Percentiles rank a stretch among this genome's conserved stretches.
Evolutionary conservation across 371 early-diverging fungal genomes (phyloP).

Genomic region (Mortierella sp.): DNA sequence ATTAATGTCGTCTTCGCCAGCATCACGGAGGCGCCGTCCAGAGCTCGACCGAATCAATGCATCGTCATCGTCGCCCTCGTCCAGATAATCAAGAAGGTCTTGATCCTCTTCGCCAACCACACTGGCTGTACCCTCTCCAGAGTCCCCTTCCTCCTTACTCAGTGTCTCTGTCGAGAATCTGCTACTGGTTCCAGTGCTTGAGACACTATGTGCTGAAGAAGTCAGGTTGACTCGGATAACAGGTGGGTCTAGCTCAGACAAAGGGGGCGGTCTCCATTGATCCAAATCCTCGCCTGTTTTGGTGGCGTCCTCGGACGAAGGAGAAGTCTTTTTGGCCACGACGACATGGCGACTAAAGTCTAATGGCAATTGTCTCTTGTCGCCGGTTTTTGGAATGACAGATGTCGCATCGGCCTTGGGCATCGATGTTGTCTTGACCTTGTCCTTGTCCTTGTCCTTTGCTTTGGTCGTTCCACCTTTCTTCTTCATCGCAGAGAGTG

Average conservation of each 20-base stretch:
- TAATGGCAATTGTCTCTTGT: slow-evolving; percentile 47
- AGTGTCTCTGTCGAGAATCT: background rate
- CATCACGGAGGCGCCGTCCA: background rate
- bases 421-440: background rate
- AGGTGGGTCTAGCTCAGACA: slow-evolving; percentile 22
- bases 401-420: background rate
- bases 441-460: slow-evolving; percentile 4
- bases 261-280: background rate
- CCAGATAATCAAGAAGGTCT: background rate
- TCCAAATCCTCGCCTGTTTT: slow-evolving; percentile 12
- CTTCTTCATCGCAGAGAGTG: slow-evolving; percentile 12
- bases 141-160: background rate
- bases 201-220: background rate
- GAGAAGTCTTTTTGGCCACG: slow-evolving; percentile 26
- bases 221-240: slow-evolving; percentile 39
- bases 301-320: slow-evolving; percentile 36
- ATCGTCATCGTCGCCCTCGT: slow-evolving; percentile 8
- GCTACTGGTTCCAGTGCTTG: background rate
- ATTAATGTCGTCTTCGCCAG: slow-evolving; percentile 18
- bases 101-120: background rate
- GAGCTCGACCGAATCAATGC: background rate
- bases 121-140: background rate
- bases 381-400: slow-evolving; percentile 16
- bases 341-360: slow-evolving; percentile 56
- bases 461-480: slow-evolving; percentile 9